phyloP scores from a whole-genome alignment of 805 yeast genomes.

The Ogataea ganodermae region DNA sequence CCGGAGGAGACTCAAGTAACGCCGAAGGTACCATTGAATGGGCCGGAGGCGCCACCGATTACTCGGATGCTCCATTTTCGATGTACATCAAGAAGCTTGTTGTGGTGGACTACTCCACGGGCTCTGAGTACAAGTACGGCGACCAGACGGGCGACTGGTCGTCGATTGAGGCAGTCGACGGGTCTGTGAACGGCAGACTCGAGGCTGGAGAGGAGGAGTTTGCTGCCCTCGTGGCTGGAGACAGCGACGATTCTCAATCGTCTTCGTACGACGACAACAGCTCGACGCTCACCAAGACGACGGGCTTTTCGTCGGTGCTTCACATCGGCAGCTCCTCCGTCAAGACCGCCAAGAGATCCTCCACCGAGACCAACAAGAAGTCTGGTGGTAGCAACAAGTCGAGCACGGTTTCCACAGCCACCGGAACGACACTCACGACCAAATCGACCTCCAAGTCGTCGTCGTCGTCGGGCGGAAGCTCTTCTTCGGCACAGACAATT shows the following conservation, averaged over 20 bases:
- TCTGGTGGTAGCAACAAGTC: background rate
- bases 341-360: slow-evolving; percentile 16
- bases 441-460: slow-evolving; percentile 5
- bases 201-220: slow-evolving; percentile 47
- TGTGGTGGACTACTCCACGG: slow-evolving; percentile 73
- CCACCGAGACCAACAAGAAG: slow-evolving; percentile 4
- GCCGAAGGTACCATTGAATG: slow-evolving; percentile 71
- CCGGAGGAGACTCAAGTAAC: slow-evolving; percentile 75
- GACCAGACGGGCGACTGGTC: slow-evolving; percentile 60
- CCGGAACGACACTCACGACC: slow-evolving; percentile 7
- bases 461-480: slow-evolving; percentile 17
- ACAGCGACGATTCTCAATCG: slow-evolving; percentile 6
- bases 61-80: slow-evolving; percentile 63
- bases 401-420: background rate
- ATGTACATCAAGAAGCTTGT: slow-evolving; percentile 61
- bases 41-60: slow-evolving; percentile 80
- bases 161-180: slow-evolving; percentile 58
- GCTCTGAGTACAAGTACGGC: slow-evolving; percentile 54
- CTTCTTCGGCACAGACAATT: slow-evolving; percentile 18
- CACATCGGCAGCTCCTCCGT: slow-evolving; percentile 4
- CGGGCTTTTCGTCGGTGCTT: slow-evolving; percentile 2
- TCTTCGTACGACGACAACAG: slow-evolving; percentile 11
- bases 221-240: slow-evolving; percentile 33
- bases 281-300: slow-evolving; percentile 10
- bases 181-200: slow-evolving; percentile 62